phyloP scores from a whole-genome alignment of 2,329 filamentous ascomycete species.

The Penicillium sp. region DNA sequence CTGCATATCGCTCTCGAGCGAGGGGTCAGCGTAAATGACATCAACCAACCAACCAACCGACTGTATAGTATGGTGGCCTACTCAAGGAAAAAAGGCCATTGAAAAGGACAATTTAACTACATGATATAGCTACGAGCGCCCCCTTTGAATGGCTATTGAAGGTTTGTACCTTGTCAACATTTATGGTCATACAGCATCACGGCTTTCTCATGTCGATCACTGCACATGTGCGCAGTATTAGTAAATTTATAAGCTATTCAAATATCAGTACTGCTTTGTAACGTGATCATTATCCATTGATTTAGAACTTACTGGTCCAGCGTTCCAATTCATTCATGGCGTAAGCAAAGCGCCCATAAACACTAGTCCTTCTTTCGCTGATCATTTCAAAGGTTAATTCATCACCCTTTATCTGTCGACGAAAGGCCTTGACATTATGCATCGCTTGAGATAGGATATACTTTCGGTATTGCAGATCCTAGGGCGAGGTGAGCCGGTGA shows the following conservation, averaged over 20 bases:
- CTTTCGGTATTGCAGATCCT: neutral
- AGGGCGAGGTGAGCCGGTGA: neutral
- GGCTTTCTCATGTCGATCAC: too few species aligned
- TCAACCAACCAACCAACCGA: neutral
- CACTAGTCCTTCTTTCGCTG: neutral
- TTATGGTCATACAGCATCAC: too few species aligned
- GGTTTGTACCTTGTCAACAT: too few species aligned
- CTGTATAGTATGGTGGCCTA: too few species aligned
- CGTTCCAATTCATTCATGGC: neutral
- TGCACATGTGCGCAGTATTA: too few species aligned
- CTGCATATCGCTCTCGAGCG: neutral
- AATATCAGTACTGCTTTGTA: too few species aligned
- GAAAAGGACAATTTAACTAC: too few species aligned
- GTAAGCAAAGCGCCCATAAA: neutral
- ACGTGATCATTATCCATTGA: too few species aligned
- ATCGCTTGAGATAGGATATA: neutral
- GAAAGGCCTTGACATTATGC: neutral
- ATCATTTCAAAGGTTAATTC: neutral
- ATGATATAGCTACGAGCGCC: too few species aligned
- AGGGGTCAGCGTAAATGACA: neutral
- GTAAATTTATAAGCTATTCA: too few species aligned
- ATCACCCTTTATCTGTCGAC: neutral
- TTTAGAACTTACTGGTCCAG: neutral
- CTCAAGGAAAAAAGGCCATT: too few species aligned
- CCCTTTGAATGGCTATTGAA: too few species aligned